A percentile compares a stretch with the other conserved stretches of the same genome.
Evolutionary conservation across 1,284 basidiomycete species (phyloP).

Genomic region (Sanguinoderma infundibulare): DNA sequence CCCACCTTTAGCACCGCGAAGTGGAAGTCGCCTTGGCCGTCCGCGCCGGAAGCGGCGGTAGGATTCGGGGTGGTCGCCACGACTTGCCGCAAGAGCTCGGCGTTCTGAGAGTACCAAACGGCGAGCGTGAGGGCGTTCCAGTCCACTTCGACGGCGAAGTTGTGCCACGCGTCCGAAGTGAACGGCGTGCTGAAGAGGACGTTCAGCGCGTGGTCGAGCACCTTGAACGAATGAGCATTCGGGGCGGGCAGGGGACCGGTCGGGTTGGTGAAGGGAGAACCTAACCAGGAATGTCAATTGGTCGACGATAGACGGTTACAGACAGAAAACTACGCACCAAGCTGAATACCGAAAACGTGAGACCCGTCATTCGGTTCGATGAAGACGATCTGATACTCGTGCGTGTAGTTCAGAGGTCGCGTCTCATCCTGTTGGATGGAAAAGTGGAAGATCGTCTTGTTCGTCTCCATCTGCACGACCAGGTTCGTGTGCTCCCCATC

Average conservation of each 20-base stretch:
- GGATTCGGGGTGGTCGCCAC: slow-evolving; percentile 46
- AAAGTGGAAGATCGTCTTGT: slow-evolving; percentile 58
- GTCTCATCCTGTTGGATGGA: slow-evolving; percentile 51
- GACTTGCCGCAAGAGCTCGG: slow-evolving; percentile 42
- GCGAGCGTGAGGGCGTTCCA: slow-evolving; percentile 55
- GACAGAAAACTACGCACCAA: slow-evolving; percentile 41
- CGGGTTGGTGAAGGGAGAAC: slow-evolving; percentile 58
- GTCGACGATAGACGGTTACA: neutral
- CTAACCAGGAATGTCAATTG: slow-evolving; percentile 31
- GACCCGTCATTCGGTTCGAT: slow-evolving; percentile 62
- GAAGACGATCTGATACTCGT: slow-evolving; percentile 68
- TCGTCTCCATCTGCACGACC: slow-evolving; percentile 45
- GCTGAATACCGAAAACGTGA: slow-evolving; percentile 60
- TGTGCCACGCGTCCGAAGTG: slow-evolving; percentile 53
- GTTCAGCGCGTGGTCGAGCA: slow-evolving; percentile 56
- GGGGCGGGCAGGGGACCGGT: slow-evolving; percentile 44
- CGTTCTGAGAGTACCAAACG: slow-evolving; percentile 54
- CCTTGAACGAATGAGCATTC: slow-evolving; percentile 51
- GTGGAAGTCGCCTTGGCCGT: slow-evolving; percentile 63
- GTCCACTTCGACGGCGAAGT: slow-evolving; percentile 62
- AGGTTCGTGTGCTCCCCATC: slow-evolving; percentile 45
- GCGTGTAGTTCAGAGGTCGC: slow-evolving; percentile 51
- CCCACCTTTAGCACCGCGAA: slow-evolving; percentile 59
- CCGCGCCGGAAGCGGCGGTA: slow-evolving; percentile 42
- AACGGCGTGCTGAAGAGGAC: slow-evolving; percentile 55